These are phyloP conservation scores for Pulveroboletus ravenelii DNA, from an alignment of 768 basidiomycete genomes.

Conservation along the genomic window DNA sequence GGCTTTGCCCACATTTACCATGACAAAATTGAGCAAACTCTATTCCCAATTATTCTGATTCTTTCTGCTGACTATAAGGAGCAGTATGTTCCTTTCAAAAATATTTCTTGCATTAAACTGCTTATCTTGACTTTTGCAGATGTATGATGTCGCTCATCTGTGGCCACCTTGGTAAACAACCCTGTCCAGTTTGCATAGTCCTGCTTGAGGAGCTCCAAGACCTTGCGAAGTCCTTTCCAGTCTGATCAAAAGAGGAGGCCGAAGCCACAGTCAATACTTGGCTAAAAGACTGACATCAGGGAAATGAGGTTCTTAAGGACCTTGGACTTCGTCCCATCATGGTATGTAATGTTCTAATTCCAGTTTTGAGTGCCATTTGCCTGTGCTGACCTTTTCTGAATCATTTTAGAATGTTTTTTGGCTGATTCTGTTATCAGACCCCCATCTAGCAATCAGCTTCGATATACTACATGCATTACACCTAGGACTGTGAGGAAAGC, in stretches of 20 bases:
- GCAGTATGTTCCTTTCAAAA: too few relatives aligned
- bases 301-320: conserved; percentile 19
- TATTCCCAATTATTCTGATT: conserved; percentile 38
- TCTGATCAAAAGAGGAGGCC: conserved; percentile 16
- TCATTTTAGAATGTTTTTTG: too few relatives aligned
- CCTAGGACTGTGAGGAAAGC: too few relatives aligned
- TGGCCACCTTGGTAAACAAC: conserved; percentile 26
- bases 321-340: conserved; percentile 17
- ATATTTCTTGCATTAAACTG: too few relatives aligned
- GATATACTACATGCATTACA: too few relatives aligned
- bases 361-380: too few relatives aligned
- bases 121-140: too few relatives aligned
- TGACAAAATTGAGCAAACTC: conserved; percentile 13
- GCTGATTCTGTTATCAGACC: too few relatives aligned
- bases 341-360: too few relatives aligned
- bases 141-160: conserved; percentile 37
- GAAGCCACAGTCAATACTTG: neutral
- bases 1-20: conserved; percentile 28
- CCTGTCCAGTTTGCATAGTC: conserved; percentile 38
- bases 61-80: conserved; percentile 43
- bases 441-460: too few relatives aligned
- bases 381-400: too few relatives aligned
- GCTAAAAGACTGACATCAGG: neutral
- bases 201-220: conserved; percentile 23
- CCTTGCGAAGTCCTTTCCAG: conserved; percentile 11